phyloP scores from a whole-genome alignment of 768 basidiomycete genomes.

The Lanmaoa pseudosensibilis region DNA sequence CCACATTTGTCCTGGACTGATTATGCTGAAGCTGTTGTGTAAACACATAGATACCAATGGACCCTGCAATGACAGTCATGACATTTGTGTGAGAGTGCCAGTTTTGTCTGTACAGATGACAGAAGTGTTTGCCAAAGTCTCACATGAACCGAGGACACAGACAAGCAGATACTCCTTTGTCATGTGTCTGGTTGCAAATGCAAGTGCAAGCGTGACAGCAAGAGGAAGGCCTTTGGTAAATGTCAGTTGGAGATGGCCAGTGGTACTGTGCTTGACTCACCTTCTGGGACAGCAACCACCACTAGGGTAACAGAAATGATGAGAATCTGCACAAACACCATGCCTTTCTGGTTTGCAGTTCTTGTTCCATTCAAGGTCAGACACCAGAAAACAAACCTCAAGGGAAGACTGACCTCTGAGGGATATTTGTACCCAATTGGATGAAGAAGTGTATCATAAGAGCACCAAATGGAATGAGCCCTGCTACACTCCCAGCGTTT shows the following conservation, averaged over 20 bases:
- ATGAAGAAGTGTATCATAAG: constrained; percentile 97
- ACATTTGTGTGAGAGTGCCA: constrained; percentile 90
- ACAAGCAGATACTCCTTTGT: constrained; percentile 92
- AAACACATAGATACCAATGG: constrained; percentile 90
- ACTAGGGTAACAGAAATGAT: constrained; percentile 92
- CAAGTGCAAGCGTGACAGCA: constrained; percentile 93
- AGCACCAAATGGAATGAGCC: constrained; percentile 74
- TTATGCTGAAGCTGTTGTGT: constrained; percentile 77
- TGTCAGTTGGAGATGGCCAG: neutral
- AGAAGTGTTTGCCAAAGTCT: constrained; percentile 98
- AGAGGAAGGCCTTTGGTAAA: constrained; percentile 72
- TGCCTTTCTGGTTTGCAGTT: constrained; percentile 78
- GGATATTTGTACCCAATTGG: constrained; percentile 64
- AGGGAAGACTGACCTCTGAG: constrained; percentile 46
- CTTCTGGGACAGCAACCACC: constrained; percentile 88
- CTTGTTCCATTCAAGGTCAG: constrained; percentile 35
- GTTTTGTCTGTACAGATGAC: constrained; percentile 97
- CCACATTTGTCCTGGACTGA: constrained; percentile 66
- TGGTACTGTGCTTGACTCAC: constrained; percentile 27
- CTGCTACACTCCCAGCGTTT: constrained; percentile 83
- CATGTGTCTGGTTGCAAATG: constrained; percentile 98
- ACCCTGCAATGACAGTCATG: constrained; percentile 97
- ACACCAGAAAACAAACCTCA: neutral
- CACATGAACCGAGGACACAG: constrained; percentile 93
- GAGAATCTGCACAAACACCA: constrained; percentile 87